Percentiles rank a stretch among this genome's conserved stretches.
These are phyloP conservation scores for Avena atlantica DNA, from an alignment of 176 grass and related monocot species.

Conservation along the genomic window DNA sequence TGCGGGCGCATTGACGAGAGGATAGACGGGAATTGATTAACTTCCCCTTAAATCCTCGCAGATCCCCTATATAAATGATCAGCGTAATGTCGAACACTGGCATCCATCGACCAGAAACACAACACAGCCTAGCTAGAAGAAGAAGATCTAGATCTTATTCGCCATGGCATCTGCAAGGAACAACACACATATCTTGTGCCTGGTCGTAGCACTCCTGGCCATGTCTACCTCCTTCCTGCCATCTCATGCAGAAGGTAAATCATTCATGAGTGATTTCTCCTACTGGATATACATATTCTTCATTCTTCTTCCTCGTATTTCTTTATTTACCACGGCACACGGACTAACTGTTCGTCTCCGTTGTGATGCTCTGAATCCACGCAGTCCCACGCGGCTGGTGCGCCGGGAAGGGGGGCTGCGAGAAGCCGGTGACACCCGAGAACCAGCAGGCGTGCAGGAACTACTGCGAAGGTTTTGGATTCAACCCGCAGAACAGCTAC, in stretches of 20 bases:
- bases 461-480: background rate
- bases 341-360: too few species aligned
- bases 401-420: background rate
- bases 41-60: too few species aligned
- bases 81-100: background rate
- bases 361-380: too few species aligned
- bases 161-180: background rate
- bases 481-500: background rate
- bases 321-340: too few species aligned
- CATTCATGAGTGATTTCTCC: too few species aligned
- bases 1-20: too few species aligned
- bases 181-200: background rate
- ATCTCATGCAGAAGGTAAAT: background rate
- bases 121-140: background rate
- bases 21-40: too few species aligned
- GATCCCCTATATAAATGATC: background rate
- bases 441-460: background rate
- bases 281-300: background rate
- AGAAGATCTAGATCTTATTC: background rate
- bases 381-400: background rate
- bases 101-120: background rate
- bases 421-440: background rate
- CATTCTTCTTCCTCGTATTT: background rate
- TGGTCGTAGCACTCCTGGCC: background rate
- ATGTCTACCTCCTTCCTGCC: background rate